Evolutionary conservation across 2,329 filamentous ascomycete species (phyloP).

Genomic region (Lasiodiplodia citricola): DNA sequence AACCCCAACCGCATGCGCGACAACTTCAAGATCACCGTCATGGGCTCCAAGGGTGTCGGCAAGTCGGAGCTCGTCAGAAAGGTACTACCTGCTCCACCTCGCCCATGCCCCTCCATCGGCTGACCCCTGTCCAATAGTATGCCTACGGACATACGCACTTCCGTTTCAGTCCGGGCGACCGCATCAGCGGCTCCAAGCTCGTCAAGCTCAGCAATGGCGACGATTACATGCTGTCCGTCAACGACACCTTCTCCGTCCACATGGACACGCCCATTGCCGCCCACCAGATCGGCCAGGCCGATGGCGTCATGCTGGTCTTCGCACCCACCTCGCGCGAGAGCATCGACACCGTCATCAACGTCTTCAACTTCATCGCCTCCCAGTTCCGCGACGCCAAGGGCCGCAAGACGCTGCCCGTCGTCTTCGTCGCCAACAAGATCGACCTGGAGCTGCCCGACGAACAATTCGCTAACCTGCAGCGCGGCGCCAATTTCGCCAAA

Average conservation of each 20-base stretch:
- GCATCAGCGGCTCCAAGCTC: slow-evolving; percentile 18
- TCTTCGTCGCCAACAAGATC: slow-evolving; percentile 14
- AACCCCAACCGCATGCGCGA: slow-evolving; percentile 23
- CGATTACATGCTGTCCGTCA: slow-evolving; percentile 22
- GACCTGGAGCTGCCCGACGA: slow-evolving; percentile 2
- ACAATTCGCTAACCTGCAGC: not conserved
- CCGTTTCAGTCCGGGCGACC: slow-evolving; percentile 20
- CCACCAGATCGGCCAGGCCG: slow-evolving; percentile 22
- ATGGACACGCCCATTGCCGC: slow-evolving; percentile 17
- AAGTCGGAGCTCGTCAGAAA: slow-evolving; percentile 16
- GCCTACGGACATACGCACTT: slow-evolving; percentile 19
- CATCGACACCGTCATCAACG: slow-evolving; percentile 18
- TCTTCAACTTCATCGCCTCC: slow-evolving; percentile 20
- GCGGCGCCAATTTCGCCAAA: not conserved
- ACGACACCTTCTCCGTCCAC: slow-evolving; percentile 23
- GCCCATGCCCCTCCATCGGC: not conserved
- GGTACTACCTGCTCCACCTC: not conserved
- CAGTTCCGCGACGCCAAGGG: slow-evolving; percentile 19
- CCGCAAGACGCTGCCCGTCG: slow-evolving; percentile 14
- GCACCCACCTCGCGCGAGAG: not conserved
- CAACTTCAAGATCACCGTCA: slow-evolving; percentile 23
- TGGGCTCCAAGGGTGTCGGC: slow-evolving; percentile 10
- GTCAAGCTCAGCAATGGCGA: slow-evolving; percentile 17
- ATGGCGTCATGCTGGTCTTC: slow-evolving; percentile 19
- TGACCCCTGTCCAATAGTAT: slow-evolving; percentile 16